Conservation (phyloP, 495 filamentous ascomycete species). For the Clavariopsis aquatica region DNA sequence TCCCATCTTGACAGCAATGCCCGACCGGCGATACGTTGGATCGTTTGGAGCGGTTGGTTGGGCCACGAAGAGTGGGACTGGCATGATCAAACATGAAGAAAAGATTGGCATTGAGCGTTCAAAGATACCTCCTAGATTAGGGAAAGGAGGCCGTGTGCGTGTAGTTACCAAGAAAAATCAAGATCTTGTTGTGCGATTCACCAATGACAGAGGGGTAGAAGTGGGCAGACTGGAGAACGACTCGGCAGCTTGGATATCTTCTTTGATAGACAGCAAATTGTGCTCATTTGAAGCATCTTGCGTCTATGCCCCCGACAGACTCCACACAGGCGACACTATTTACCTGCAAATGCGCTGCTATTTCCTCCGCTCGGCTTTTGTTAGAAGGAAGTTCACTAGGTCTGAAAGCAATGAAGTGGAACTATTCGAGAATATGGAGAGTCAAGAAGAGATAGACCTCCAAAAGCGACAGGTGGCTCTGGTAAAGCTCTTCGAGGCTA, state of each 20-base stretch:
- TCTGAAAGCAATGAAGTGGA: constrained; percentile 69
- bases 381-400: constrained; percentile 57
- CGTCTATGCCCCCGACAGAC: constrained; percentile 82
- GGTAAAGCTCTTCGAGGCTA: constrained; percentile 85
- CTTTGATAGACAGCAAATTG: constrained; percentile 86
- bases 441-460: constrained; percentile 77
- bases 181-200: constrained; percentile 94
- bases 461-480: constrained; percentile 84
- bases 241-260: constrained; percentile 89
- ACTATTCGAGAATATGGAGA: constrained; percentile 81
- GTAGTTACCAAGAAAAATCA: constrained; percentile 51
- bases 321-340: constrained; percentile 89
- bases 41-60: constrained; percentile 90
- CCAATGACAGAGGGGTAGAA: constrained; percentile 74
- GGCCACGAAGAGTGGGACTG: constrained; percentile 82
- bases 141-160: constrained; percentile 53
- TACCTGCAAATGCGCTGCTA: constrained; percentile 84
- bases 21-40: constrained; percentile 75
- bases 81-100: constrained; percentile 75
- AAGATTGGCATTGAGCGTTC: constrained; percentile 81
- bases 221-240: constrained; percentile 88
- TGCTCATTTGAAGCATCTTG: constrained; percentile 85
- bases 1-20: constrained; percentile 47
- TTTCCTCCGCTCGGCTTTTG: constrained; percentile 72
- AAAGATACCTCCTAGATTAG: constrained; percentile 61